Percentiles rank a stretch among this genome's conserved stretches.
phyloP scores from a whole-genome alignment of 176 grass and related monocot genomes.

The Oryza australiensis region DNA sequence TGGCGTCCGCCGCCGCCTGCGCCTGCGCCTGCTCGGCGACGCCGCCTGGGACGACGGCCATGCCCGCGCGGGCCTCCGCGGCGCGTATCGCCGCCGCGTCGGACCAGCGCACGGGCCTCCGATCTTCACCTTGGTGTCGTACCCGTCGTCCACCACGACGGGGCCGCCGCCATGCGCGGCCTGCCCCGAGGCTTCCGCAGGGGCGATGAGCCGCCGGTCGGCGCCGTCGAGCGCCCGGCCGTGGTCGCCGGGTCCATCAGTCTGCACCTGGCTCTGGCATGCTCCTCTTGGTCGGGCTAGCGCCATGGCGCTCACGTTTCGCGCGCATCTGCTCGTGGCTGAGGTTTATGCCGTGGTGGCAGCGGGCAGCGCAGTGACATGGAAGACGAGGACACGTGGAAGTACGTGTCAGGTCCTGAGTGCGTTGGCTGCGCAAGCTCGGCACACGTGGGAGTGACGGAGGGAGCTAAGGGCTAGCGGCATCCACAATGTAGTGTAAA shows the following conservation, averaged over 20 bases:
- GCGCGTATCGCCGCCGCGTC: slow-evolving; percentile 58
- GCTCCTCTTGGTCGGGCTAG: no score
- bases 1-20: slow-evolving; percentile 40
- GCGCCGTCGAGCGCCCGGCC: no score
- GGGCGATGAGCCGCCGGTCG: no score
- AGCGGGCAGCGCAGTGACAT: not conserved
- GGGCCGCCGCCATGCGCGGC: slow-evolving; percentile 19
- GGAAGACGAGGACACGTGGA: not conserved
- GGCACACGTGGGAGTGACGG: not conserved
- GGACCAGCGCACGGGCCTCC: not conserved
- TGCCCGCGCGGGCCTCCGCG: slow-evolving; percentile 31
- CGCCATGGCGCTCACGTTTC: not conserved
- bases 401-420: not conserved
- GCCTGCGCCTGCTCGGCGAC: slow-evolving; percentile 48
- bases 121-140: slow-evolving; percentile 34
- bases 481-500: no score
- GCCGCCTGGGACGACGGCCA: slow-evolving; percentile 24
- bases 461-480: no score
- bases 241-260: no score
- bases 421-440: not conserved
- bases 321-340: no score
- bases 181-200: no score
- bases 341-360: not conserved
- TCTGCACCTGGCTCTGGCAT: no score
- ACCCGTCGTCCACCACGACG: slow-evolving; percentile 23